Evolutionary conservation across 2,329 filamentous ascomycete genomes (phyloP), one percentile per base, ranked within the genome.

Genomic region (Coleophoma crateriformis): DNA sequence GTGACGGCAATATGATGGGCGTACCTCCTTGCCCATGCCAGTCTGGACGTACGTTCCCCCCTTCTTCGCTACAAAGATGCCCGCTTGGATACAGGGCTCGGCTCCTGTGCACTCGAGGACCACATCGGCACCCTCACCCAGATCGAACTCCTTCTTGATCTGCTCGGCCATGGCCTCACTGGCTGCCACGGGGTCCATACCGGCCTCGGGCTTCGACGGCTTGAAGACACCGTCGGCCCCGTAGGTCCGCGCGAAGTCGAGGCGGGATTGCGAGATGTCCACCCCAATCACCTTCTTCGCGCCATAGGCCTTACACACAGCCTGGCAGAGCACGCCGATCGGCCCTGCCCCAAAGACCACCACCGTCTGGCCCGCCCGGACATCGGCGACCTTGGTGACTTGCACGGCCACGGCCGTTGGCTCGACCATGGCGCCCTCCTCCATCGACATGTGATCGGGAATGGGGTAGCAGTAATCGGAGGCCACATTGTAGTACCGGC

Each of bases 31-130:
- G 10, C 55, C 57, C 20, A 55, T 46, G 3, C 76, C 77, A 1
- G 71, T 75, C 52, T 79, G 75, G 1, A 79, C 71, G 59, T 67
- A 77, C 0, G 67, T 77, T 0, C 73, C 76, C 0, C 76, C 75
- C 50, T 69, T 71, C 55, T 67, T 72, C 1, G 66, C 56, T 1
- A 69, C 64, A 48, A 71, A 68, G 6, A 79, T 64, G 0, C 74
- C 75, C 4, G 68, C 64, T 48, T 76, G 71, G 38, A 79, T 75
- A 51, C 73, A 77, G 1, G 64, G 53, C 55, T 76, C 67, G 0
- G 68, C 61, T 4, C 75, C 75, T 1, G 72, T 74, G n/a, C 68
- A 71, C 46, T 78, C 77, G 3, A 79, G 55, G 1, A 78, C 74
- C 4, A 75, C 66, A 55, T 79, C 75, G 0, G 71, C 69, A 0